A percentile compares a stretch with the other conserved stretches of the same genome.
These are phyloP conservation scores for Xylaria sp. DNA, from an alignment of 2,329 filamentous ascomycete species.

Conservation along the genomic window DNA sequence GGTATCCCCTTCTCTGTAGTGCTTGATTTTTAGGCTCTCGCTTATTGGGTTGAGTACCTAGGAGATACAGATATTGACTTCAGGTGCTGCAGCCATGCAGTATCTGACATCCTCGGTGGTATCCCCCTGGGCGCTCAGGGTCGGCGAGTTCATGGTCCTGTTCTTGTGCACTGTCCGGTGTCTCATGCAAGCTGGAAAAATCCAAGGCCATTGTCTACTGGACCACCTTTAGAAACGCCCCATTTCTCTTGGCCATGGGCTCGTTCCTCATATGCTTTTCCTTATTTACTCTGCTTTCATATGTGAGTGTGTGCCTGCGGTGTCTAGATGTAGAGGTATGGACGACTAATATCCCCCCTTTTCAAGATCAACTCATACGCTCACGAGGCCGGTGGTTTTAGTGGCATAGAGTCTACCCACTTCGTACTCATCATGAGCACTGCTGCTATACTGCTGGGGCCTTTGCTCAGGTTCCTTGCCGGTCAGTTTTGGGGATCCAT, in stretches of 20 bases:
- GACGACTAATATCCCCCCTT: slow-evolving; percentile 3
- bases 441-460: slow-evolving; percentile 57
- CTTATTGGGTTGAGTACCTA: not conserved
- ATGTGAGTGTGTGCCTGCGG: slow-evolving; percentile 12
- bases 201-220: slow-evolving; percentile 12
- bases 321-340: not conserved
- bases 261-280: slow-evolving; percentile 38
- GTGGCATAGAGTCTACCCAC: slow-evolving; percentile 55
- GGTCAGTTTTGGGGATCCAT: slow-evolving; percentile 57
- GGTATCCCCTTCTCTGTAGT: not conserved
- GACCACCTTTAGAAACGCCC: slow-evolving; percentile 12
- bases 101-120: slow-evolving; percentile 52
- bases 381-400: slow-evolving; percentile 47
- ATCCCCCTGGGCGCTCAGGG: slow-evolving; percentile 57
- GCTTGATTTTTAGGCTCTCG: not conserved
- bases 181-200: slow-evolving; percentile 8
- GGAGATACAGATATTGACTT: not conserved
- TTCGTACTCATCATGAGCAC: slow-evolving; percentile 64
- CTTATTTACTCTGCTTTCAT: slow-evolving; percentile 27
- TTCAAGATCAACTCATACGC: slow-evolving; percentile 43
- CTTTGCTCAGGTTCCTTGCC: slow-evolving; percentile 58
- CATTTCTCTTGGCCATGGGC: slow-evolving; percentile 41
- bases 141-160: slow-evolving; percentile 47
- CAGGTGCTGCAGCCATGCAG: slow-evolving; percentile 39
- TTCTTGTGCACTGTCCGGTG: slow-evolving; percentile 13